These are phyloP conservation scores for Solanum chilense DNA, from an alignment of 257 asterid species.

Conservation along the genomic window DNA sequence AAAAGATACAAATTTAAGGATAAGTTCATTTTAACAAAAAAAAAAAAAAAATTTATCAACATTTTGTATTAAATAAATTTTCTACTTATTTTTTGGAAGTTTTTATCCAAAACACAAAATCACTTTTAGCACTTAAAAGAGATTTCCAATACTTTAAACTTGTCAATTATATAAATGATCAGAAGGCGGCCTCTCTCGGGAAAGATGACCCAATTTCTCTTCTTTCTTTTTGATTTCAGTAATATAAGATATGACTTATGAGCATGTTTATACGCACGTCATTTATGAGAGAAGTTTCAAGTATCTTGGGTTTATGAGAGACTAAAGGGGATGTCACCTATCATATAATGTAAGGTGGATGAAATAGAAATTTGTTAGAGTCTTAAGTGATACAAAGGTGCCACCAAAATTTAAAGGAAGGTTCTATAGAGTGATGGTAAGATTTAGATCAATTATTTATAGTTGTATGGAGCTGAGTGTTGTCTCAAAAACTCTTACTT, in stretches of 20 bases:
- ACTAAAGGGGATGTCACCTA: background rate
- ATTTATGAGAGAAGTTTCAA: no score
- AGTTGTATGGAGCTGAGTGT: no score
- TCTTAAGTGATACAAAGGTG: background rate
- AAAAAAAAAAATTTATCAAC: background rate
- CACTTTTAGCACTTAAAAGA: background rate
- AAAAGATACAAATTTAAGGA: background rate
- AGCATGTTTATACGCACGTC: background rate
- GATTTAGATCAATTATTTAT: no score
- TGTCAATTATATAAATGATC: background rate
- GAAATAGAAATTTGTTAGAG: background rate
- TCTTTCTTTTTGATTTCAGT: no score
- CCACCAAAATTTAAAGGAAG: no score
- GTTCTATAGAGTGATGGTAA: background rate
- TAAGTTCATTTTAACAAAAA: background rate
- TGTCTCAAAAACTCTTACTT: background rate
- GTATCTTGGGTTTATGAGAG: background rate
- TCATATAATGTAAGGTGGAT: background rate
- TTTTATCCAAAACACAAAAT: background rate
- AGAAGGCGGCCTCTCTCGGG: no score
- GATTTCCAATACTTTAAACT: background rate
- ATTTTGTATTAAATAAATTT: background rate
- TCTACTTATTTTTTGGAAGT: background rate
- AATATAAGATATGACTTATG: no score
- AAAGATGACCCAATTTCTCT: no score